Conservation (phyloP, 106 monocot species). For the Triglochin maritima region DNA sequence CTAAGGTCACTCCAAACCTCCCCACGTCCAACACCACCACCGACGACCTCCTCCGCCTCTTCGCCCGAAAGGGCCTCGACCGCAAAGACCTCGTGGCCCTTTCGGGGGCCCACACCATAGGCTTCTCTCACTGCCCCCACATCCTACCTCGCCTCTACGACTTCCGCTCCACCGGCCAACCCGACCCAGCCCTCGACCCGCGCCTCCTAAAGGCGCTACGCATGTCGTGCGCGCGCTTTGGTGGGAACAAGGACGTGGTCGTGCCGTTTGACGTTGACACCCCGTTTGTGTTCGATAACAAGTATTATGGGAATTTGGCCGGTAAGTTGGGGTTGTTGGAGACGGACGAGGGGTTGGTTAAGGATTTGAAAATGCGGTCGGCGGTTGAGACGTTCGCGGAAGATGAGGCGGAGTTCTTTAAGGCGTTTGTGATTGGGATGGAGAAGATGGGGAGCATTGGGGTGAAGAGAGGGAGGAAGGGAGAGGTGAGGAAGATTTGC, state of each 20-base stretch:
- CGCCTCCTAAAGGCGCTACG: slow-evolving; percentile 65
- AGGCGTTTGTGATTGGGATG: slow-evolving; percentile 57
- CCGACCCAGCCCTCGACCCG: slow-evolving; percentile 58
- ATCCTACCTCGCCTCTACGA: slow-evolving; percentile 68
- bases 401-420: slow-evolving; percentile 62
- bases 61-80: slow-evolving; percentile 51
- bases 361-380: slow-evolving; percentile 47
- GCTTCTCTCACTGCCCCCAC: slow-evolving; percentile 86
- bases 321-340: slow-evolving; percentile 68
- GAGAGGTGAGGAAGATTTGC: slow-evolving; percentile 69
- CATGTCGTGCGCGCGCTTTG: slow-evolving; percentile 60
- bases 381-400: slow-evolving; percentile 41
- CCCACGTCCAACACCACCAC: slow-evolving; percentile 70
- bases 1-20: slow-evolving; percentile 40
- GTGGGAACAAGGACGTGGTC: slow-evolving; percentile 70
- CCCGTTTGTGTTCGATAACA: slow-evolving; percentile 69
- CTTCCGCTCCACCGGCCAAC: slow-evolving; percentile 31
- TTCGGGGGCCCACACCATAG: slow-evolving; percentile 78
- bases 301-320: slow-evolving; percentile 65
- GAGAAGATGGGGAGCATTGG: slow-evolving; percentile 75
- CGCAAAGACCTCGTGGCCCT: slow-evolving; percentile 56
- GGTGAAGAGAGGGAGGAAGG: slow-evolving; percentile 70
- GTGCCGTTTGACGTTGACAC: slow-evolving; percentile 78
- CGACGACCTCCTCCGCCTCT: slow-evolving; percentile 52
- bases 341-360: slow-evolving; percentile 60